Conservation (phyloP, 192 early-diverging fungal genomes). For the Coemansia sp. region DNA sequence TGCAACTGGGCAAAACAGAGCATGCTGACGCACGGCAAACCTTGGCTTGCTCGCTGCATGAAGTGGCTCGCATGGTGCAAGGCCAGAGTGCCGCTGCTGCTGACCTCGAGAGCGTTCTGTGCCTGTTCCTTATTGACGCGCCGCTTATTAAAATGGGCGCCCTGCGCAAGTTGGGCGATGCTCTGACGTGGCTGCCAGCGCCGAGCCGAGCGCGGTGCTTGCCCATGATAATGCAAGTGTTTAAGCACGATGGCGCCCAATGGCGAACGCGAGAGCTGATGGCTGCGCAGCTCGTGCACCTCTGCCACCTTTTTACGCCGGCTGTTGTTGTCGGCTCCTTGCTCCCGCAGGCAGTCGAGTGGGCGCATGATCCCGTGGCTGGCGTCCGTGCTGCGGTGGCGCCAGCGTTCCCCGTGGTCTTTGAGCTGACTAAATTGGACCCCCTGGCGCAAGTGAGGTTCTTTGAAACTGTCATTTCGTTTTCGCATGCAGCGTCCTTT, state of each 20-base stretch:
- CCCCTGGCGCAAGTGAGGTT: conserved; percentile 38
- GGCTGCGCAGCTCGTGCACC: conserved; percentile 61
- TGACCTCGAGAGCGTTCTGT: conserved; percentile 46
- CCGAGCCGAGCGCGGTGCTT: conserved; percentile 63
- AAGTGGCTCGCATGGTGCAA: conserved; percentile 46
- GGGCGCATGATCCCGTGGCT: conserved; percentile 55
- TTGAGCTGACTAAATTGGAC: conserved; percentile 49
- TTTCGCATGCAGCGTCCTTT: conserved; percentile 50
- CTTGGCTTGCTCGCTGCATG: conserved; percentile 53
- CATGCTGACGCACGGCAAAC: conserved; percentile 50
- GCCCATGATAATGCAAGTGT: conserved; percentile 64
- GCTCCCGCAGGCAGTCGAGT: conserved; percentile 63
- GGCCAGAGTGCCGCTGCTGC: conserved; percentile 14
- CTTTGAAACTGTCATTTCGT: conserved; percentile 53
- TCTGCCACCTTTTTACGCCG: conserved; percentile 63
- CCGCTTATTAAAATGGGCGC: conserved; percentile 69
- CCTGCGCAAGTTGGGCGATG: conserved; percentile 63
- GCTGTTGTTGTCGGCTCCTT: conserved; percentile 61
- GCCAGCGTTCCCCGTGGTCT: conserved; percentile 41
- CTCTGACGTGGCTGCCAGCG: conserved; percentile 61
- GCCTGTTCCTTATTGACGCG: conserved; percentile 50
- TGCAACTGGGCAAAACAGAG: conserved; percentile 52
- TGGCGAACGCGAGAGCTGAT: conserved; percentile 75
- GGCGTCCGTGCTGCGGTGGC: conserved; percentile 57
- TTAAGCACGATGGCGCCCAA: conserved; percentile 64